Conservation (phyloP, 1,139 yeast species). For the Sugiyamaella paludigena region DNA sequence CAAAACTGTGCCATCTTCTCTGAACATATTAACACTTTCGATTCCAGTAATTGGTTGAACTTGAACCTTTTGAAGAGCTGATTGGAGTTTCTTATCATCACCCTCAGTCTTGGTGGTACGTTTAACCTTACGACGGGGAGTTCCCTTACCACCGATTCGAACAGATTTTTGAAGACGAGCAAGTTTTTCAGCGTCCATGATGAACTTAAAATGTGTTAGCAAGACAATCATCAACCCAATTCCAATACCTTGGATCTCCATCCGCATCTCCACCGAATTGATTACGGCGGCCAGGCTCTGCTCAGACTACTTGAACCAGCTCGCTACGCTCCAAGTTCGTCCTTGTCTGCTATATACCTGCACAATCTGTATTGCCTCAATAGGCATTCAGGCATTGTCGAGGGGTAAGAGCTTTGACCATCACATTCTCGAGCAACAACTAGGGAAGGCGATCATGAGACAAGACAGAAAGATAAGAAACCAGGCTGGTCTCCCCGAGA, state of each 20-base stretch:
- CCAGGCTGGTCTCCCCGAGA: no score
- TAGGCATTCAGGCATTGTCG: no score
- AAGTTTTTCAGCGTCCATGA: slow-evolving; percentile 40
- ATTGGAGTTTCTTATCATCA: slow-evolving; percentile 88
- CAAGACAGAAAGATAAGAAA: no score
- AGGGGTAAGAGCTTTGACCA: no score
- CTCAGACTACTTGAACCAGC: slow-evolving; percentile 2
- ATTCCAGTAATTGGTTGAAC: slow-evolving; percentile 86
- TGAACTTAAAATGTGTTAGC: slow-evolving; percentile 7
- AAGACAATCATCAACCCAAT: neutral
- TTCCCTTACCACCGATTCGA: slow-evolving; percentile 48
- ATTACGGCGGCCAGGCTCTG: no score
- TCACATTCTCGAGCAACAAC: no score
- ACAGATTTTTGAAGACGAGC: slow-evolving; percentile 42
- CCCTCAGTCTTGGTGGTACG: slow-evolving; percentile 68
- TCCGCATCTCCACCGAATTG: no score
- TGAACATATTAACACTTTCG: slow-evolving; percentile 97
- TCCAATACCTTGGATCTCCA: no score
- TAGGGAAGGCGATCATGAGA: no score
- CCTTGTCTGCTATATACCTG: neutral
- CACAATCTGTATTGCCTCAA: no score
- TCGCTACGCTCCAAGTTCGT: neutral
- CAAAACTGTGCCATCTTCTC: slow-evolving; percentile 91
- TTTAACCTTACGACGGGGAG: slow-evolving; percentile 71
- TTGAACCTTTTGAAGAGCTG: slow-evolving; percentile 83